Percentiles rank a stretch among this genome's conserved stretches.
Conservation (phyloP, 2,329 filamentous ascomycete species). For the Exophiala viscosa region DNA sequence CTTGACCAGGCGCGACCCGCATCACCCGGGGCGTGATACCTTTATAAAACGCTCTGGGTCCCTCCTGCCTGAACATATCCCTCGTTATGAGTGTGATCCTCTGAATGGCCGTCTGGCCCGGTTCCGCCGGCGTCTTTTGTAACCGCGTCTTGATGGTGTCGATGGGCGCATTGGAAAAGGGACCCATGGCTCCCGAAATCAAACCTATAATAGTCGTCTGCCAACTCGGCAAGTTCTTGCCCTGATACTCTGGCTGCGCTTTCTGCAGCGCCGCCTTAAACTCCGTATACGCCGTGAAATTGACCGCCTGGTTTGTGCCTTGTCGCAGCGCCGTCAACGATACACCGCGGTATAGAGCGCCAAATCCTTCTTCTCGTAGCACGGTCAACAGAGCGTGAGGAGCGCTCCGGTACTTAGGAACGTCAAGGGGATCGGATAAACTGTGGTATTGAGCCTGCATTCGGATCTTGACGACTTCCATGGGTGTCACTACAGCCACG, state of each 20-base stretch:
- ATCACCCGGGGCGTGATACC: constrained; percentile 97
- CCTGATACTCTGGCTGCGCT: constrained; percentile 65
- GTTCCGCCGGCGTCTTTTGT: constrained; percentile 80
- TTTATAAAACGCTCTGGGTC: constrained; percentile 94
- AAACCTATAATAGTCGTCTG: constrained; percentile 90
- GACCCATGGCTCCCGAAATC: constrained; percentile 89
- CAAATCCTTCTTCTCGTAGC: constrained; percentile 81
- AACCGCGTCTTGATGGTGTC: constrained; percentile 98
- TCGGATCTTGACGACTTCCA: constrained; percentile 99
- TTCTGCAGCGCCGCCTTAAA: constrained; percentile 75
- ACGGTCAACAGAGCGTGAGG: constrained; percentile 82
- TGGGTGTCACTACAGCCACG: constrained; percentile 91
- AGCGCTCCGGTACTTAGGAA: constrained; percentile 96
- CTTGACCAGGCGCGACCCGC: constrained; percentile 94
- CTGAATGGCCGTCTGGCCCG: constrained; percentile 73
- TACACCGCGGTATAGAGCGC: constrained; percentile 88
- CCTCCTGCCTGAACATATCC: constrained; percentile 92
- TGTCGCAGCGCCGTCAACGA: constrained; percentile 89
- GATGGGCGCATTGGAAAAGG: constrained; percentile 93
- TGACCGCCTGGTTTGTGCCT: constrained; percentile 95
- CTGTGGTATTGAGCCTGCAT: constrained; percentile 97
- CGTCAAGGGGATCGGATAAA: constrained; percentile 92
- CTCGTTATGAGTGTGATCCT: constrained; percentile 74
- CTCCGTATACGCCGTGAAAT: constrained; percentile 97
- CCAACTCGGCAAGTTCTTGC: constrained; percentile 70